A percentile compares a stretch with the other conserved stretches of the same genome.
Conservation (phyloP, 345 rosid species). For the Brassica incana region DNA sequence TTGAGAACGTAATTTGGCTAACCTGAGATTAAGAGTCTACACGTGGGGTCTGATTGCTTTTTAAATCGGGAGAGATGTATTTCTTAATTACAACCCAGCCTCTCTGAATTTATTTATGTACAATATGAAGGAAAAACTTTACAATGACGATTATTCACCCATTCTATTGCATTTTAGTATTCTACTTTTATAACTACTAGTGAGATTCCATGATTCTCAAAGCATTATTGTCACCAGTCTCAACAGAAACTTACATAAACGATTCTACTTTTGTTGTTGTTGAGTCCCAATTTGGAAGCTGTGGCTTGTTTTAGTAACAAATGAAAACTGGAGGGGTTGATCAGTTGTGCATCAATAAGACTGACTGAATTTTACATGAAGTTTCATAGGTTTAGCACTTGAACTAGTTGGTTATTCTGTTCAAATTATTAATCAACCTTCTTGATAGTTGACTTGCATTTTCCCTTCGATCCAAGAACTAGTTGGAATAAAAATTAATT, state of each 20-base stretch:
- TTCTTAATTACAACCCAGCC: not conserved
- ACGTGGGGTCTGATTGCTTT: conserved; percentile 19
- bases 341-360: not conserved
- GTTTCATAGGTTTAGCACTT: not conserved
- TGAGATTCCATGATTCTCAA: conserved; percentile 8
- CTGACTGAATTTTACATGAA: not conserved
- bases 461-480: conserved; percentile 25
- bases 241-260: not conserved
- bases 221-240: not conserved
- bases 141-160: not conserved
- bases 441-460: conserved; percentile 18
- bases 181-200: not conserved
- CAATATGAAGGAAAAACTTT: not conserved
- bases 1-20: conserved; percentile 22
- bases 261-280: not conserved
- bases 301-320: conserved; percentile 9
- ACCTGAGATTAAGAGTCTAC: conserved; percentile 20
- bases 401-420: conserved; percentile 21
- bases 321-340: conserved; percentile 19
- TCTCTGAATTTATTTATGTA: not conserved
- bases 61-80: not conserved
- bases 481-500: conserved; percentile 19
- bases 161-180: not conserved
- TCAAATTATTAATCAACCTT: not conserved
- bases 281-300: not conserved